A percentile compares a stretch with the other conserved stretches of the same genome.
Evolutionary conservation across 108 stramenopile genomes (phyloP).

Genomic region (Ochromonas danica): DNA sequence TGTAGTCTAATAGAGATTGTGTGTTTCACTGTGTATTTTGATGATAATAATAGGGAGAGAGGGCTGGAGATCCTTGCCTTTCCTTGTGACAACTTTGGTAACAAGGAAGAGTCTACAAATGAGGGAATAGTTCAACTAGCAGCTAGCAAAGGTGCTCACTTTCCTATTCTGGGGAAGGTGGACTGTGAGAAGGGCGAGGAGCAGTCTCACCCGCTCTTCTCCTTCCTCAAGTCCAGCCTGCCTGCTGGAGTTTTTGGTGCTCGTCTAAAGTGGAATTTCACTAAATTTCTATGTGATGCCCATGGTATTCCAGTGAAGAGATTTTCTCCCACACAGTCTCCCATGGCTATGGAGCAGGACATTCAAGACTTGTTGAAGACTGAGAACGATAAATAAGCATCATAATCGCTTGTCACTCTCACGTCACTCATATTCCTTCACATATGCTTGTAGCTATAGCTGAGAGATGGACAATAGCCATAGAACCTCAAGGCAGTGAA

Average conservation of each 20-base stretch:
- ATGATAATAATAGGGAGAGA: background rate
- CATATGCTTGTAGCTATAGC: no score
- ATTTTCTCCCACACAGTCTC: background rate
- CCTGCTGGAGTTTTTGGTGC: background rate
- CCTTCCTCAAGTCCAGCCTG: conserved; percentile 43
- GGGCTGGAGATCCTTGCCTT: conserved; percentile 61
- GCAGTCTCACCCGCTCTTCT: conserved; percentile 50
- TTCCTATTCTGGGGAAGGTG: conserved; percentile 49
- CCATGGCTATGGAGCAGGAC: background rate
- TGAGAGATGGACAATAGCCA: no score
- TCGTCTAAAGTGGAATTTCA: conserved; percentile 5
- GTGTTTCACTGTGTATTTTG: background rate
- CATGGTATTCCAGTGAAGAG: background rate
- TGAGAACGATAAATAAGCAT: no score
- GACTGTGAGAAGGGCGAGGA: conserved; percentile 53
- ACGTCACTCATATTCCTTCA: no score
- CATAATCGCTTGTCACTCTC: no score
- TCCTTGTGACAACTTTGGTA: conserved; percentile 63
- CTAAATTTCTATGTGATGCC: conserved; percentile 3
- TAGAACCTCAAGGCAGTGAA: no score
- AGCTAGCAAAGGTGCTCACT: background rate
- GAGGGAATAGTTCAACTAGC: conserved; percentile 6
- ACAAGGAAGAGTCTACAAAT: conserved; percentile 42
- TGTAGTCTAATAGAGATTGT: background rate
- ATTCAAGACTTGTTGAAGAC: background rate